A percentile compares a stretch with the other conserved stretches of the same genome.
Conservation (phyloP, 371 early-diverging fungal genomes). For the Lichtheimia hyalospora region DNA sequence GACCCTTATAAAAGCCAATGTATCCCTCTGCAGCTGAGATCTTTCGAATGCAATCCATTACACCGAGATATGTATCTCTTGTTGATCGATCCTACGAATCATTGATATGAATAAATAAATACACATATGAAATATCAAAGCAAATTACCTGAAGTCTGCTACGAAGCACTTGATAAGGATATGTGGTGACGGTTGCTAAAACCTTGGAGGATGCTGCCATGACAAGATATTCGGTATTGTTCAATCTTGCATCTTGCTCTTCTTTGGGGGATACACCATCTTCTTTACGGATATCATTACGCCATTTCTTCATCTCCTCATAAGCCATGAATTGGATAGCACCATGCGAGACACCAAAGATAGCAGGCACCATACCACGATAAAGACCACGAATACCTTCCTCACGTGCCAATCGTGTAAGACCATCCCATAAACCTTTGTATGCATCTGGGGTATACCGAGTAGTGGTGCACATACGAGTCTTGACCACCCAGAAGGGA, state of each 20-base stretch:
- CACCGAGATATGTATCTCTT: constrained; percentile 60
- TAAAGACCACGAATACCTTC: constrained; percentile 90
- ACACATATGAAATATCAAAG: constrained; percentile 13
- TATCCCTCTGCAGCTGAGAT: constrained; percentile 77
- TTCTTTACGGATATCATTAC: constrained; percentile 40
- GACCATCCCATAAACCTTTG: constrained; percentile 71
- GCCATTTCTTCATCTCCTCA: constrained; percentile 88
- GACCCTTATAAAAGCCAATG: constrained; percentile 93
- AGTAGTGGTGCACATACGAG: constrained; percentile 85
- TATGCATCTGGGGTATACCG: constrained; percentile 70
- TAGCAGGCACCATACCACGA: constrained; percentile 84
- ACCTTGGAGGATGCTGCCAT: constrained; percentile 91
- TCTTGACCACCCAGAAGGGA: constrained; percentile 95
- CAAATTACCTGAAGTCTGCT: constrained; percentile 74
- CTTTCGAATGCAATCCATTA: constrained; percentile 71
- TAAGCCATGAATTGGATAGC: constrained; percentile 97
- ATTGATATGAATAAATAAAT: background rate
- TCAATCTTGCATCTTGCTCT: constrained; percentile 45
- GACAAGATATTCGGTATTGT: constrained; percentile 73
- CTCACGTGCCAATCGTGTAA: constrained; percentile 55
- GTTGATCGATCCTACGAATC: constrained; percentile 31
- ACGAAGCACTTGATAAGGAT: constrained; percentile 93
- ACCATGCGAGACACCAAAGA: constrained; percentile 93
- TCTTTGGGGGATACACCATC: constrained; percentile 24
- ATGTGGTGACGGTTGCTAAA: constrained; percentile 85